Evolutionary conservation across 768 basidiomycete genomes (phyloP), one percentile per base, ranked within the genome.

Genomic region (Lactarius tabidus): DNA sequence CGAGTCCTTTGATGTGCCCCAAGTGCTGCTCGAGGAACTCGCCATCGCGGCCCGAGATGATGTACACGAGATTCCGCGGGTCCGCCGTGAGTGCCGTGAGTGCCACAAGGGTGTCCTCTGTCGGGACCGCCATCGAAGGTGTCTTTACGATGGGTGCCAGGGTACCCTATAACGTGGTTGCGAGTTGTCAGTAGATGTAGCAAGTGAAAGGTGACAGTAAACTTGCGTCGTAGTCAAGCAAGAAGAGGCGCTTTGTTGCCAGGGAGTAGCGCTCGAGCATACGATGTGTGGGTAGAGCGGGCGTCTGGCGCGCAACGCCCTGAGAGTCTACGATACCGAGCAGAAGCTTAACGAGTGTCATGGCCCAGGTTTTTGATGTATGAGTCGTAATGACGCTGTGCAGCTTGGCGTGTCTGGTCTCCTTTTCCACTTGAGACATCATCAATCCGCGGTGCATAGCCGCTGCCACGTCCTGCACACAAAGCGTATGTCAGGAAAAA

Each of bases 91-190:
- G 83, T 64, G 79, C 79, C 60, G 83, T 76, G 64, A 99, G 87
- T 0, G 91, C 91, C 59, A 81, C 78, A 51, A 95, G 83, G 3
- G 95, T 88, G 23, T 82, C 80, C 7, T 82, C 75, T 1, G 93
- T 89, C 0, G 96, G 96, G 2, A 87, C 77, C 3, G 96, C 96
- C 79, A 90, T 89, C 57, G 89, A 86, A 0, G 96, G 96, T 18
- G 85, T 85, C 79, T 94, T 96, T 75, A 99, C 96, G 76, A 99
- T 98, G 2, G 96, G 96, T 1, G 96, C 88, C 66, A 99, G 87
- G 0, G 96, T 99, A 7, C 96, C 96, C 91, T 96, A 71, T 56
- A 41, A 6, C 9, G 5, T 17, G 26, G 5, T 6, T 4, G n/a
- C 12, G 52, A 35, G 1, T 6, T 33, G 48, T 65, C 55, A 57